Conservation (phyloP, 108 stramenopile species). For the Cyclotella kingstonii region DNA sequence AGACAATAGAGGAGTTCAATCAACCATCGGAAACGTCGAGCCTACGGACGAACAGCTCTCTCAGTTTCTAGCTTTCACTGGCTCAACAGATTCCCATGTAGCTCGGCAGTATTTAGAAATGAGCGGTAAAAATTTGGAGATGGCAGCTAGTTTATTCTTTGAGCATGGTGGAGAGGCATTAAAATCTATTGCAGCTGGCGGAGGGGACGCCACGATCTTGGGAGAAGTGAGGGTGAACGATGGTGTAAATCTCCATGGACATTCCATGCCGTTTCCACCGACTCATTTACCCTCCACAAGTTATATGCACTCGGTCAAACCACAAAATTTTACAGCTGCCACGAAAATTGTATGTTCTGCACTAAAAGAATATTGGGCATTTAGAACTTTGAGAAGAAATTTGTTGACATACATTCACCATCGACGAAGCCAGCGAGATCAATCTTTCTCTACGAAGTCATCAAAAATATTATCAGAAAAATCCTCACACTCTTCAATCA, state of each 20-base stretch:
- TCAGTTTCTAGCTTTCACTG: constrained; percentile 71
- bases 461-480: too few relatives aligned
- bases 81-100: constrained; percentile 44
- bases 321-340: background rate
- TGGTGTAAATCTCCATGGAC: background rate
- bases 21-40: background rate
- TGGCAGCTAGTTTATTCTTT: constrained; percentile 64
- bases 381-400: constrained; percentile 11
- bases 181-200: constrained; percentile 5
- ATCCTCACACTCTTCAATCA: background rate
- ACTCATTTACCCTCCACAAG: background rate
- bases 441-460: too few relatives aligned
- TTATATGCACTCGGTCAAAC: background rate
- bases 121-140: constrained; percentile 64
- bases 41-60: constrained; percentile 6
- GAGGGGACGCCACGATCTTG: constrained; percentile 11
- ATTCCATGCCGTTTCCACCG: constrained; percentile 8
- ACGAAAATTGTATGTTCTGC: constrained; percentile 14
- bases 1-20: too few relatives aligned
- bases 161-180: constrained; percentile 45
- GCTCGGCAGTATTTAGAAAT: constrained; percentile 77
- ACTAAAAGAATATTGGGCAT: constrained; percentile 25
- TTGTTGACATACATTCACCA: constrained; percentile 18
- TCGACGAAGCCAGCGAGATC: too few relatives aligned
- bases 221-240: background rate